phyloP scores from a whole-genome alignment of 2,329 filamentous ascomycete genomes.

The Hawksworthiomyces lignivorus region DNA sequence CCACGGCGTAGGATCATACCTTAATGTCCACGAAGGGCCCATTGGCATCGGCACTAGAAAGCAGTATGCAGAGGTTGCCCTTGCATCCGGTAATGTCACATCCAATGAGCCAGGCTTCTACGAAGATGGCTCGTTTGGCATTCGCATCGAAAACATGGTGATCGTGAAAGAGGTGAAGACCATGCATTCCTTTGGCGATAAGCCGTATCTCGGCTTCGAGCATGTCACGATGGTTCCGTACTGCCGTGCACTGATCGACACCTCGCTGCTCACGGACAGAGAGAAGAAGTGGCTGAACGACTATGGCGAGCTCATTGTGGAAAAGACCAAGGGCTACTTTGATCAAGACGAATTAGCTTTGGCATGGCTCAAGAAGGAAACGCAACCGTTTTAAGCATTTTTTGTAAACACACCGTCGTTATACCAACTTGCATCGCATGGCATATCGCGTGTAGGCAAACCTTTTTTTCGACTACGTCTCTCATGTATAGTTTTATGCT shows the following conservation, averaged over 20 bases:
- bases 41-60: conserved; percentile 92
- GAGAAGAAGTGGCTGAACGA: conserved; percentile 85
- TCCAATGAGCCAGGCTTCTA: conserved; percentile 97
- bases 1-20: conserved; percentile 87
- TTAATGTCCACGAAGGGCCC: conserved; percentile 96
- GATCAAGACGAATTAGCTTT: conserved; percentile 61
- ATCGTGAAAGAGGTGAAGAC: conserved; percentile 87
- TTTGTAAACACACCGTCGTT: too few relatives aligned
- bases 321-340: conserved; percentile 75
- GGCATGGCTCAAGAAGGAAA: conserved; percentile 83
- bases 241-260: conserved; percentile 80
- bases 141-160: conserved; percentile 93
- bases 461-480: too few relatives aligned
- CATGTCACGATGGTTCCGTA: conserved; percentile 96
- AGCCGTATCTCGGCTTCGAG: conserved; percentile 90
- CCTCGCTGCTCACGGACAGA: conserved; percentile 56
- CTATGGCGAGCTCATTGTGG: conserved; percentile 72
- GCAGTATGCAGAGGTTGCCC: conserved; percentile 82
- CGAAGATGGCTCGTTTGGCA: conserved; percentile 88
- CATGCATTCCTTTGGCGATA: conserved; percentile 81
- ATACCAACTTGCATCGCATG: too few relatives aligned
- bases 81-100: conserved; percentile 87
- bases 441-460: too few relatives aligned
- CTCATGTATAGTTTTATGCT: too few relatives aligned
- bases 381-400: conserved; percentile 46